A percentile compares a stretch with the other conserved stretches of the same genome.
phyloP scores from a whole-genome alignment of 129 eudicot genomes.

The Helichrysum umbraculigerum region DNA sequence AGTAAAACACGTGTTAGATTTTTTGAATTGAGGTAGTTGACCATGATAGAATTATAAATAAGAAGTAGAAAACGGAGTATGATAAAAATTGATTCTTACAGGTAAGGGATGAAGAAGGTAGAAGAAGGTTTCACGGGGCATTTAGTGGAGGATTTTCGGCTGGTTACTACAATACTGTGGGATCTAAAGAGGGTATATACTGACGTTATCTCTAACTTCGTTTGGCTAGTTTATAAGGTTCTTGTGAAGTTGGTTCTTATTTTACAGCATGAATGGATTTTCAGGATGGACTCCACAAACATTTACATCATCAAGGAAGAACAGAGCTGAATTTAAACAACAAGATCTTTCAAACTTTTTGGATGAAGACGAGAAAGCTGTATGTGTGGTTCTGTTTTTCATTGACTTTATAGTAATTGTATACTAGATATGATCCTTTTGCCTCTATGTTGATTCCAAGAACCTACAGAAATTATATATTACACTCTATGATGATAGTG shows the following conservation, averaged over 20 bases:
- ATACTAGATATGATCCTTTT: conserved; percentile 17
- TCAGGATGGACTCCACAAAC: conserved; percentile 97
- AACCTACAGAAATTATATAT: conserved; percentile 16
- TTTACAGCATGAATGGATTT: conserved; percentile 5
- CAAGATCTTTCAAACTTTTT: conserved; percentile 74
- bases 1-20: conserved; percentile 1
- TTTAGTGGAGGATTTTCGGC: conserved; percentile 96
- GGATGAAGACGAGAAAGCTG: conserved; percentile 96
- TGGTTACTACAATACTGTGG: conserved; percentile 92
- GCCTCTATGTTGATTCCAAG: background rate
- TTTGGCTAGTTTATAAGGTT: conserved; percentile 14
- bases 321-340: conserved; percentile 76
- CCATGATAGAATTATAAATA: background rate
- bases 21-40: background rate
- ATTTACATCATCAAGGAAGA: conserved; percentile 93
- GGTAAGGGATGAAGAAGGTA: conserved; percentile 98
- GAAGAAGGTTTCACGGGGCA: conserved; percentile 99
- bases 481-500: conserved; percentile 1
- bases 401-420: conserved; percentile 5
- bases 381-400: conserved; percentile 39
- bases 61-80: conserved; percentile 17
- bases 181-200: conserved; percentile 85
- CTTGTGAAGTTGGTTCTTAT: conserved; percentile 24
- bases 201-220: background rate
- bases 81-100: conserved; percentile 29